Percentiles rank a stretch among this genome's conserved stretches.
phyloP scores from a whole-genome alignment of 1,284 basidiomycete genomes.

The Microbotryomycetes sp. region DNA sequence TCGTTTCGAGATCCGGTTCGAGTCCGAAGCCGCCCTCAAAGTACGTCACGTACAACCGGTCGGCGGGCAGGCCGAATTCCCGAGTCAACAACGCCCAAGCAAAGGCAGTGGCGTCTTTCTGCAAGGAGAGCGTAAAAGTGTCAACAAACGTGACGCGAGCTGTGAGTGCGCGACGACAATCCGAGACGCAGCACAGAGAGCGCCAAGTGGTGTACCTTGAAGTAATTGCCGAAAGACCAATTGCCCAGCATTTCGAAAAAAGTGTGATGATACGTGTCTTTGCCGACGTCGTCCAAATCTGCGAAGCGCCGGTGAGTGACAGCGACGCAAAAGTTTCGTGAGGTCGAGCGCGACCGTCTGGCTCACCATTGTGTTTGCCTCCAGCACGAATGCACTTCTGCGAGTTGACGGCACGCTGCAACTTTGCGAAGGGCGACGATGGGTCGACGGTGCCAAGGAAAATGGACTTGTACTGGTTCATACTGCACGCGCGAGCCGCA shows the following conservation, averaged over 20 bases:
- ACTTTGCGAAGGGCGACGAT: slow-evolving; percentile 73
- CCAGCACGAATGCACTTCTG: slow-evolving; percentile 98
- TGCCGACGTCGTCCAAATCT: slow-evolving; percentile 98
- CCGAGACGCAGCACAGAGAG: neutral
- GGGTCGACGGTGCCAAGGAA: slow-evolving; percentile 96
- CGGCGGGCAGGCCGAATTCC: slow-evolving; percentile 79
- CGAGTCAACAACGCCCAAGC: slow-evolving; percentile 92
- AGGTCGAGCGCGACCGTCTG: neutral
- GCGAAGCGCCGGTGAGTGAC: neutral
- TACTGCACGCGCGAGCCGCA: slow-evolving; percentile 44
- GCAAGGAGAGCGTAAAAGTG: slow-evolving; percentile 8
- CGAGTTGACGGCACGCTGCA: slow-evolving; percentile 88
- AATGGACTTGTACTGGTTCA: slow-evolving; percentile 96
- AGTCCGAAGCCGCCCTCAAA: slow-evolving; percentile 93
- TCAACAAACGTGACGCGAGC: no score
- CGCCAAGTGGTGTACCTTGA: slow-evolving; percentile 62
- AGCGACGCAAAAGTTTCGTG: neutral
- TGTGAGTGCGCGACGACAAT: no score
- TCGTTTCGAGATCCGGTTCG: slow-evolving; percentile 74
- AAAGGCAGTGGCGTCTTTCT: slow-evolving; percentile 86
- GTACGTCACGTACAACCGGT: slow-evolving; percentile 93
- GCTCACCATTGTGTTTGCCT: slow-evolving; percentile 90
- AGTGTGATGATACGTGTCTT: slow-evolving; percentile 73
- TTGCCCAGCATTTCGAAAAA: slow-evolving; percentile 99
- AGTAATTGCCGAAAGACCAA: slow-evolving; percentile 99